Conservation (phyloP, 192 early-diverging fungal genomes). For the Phycomyces nitens region DNA sequence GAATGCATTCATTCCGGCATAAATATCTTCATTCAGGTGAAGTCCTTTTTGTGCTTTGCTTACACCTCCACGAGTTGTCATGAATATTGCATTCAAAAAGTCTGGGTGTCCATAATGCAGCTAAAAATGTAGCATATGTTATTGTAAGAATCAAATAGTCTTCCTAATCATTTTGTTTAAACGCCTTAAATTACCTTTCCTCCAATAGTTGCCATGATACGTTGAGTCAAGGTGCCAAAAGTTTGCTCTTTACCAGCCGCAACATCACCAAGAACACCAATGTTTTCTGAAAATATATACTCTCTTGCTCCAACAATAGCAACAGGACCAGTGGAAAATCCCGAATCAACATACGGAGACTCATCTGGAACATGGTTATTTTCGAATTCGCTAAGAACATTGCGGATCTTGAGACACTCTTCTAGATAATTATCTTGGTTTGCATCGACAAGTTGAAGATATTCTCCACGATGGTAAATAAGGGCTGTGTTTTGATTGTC, state of each 20-base stretch:
- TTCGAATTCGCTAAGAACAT: conserved; percentile 84
- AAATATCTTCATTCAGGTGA: conserved; percentile 93
- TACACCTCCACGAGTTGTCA: conserved; percentile 86
- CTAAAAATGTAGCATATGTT: conserved; percentile 9
- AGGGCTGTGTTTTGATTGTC: conserved; percentile 89
- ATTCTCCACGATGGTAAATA: conserved; percentile 84
- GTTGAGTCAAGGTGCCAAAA: conserved; percentile 82
- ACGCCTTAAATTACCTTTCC: conserved; percentile 77
- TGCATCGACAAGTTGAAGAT: conserved; percentile 82
- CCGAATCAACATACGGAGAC: conserved; percentile 67
- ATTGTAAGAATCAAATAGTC: not conserved
- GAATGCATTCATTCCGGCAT: conserved; percentile 87
- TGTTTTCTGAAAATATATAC: conserved; percentile 84
- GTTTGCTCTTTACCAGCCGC: conserved; percentile 88
- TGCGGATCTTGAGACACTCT: conserved; percentile 84
- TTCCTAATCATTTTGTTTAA: no score
- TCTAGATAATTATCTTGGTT: conserved; percentile 94
- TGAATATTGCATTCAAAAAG: conserved; percentile 84
- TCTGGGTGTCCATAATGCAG: conserved; percentile 75
- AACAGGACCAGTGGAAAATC: conserved; percentile 56
- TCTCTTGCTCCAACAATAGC: conserved; percentile 87
- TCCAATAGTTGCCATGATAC: conserved; percentile 83
- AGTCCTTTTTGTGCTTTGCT: conserved; percentile 88
- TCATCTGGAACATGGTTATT: conserved; percentile 59
- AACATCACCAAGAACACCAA: conserved; percentile 82